phyloP scores from a whole-genome alignment of 2,329 filamentous ascomycete genomes.

The Myriosclerotinia scirpicola region DNA sequence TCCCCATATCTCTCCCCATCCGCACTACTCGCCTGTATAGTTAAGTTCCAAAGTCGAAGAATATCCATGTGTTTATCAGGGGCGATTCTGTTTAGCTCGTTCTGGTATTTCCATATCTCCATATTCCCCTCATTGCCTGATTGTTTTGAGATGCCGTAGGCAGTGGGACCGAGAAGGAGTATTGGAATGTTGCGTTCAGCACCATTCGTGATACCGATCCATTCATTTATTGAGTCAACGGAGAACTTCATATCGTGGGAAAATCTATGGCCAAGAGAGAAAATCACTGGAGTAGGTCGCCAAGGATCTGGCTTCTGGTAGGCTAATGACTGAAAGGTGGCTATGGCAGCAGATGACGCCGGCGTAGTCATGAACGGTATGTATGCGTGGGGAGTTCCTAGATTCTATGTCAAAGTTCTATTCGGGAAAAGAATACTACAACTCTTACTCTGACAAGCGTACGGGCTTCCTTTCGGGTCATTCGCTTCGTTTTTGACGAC shows the following conservation, averaged over 20 bases:
- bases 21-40: constrained; percentile 43
- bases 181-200: constrained; percentile 45
- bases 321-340: constrained; percentile 41
- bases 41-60: constrained; percentile 47
- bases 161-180: constrained; percentile 46
- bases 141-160: constrained; percentile 26
- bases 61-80: constrained; percentile 43
- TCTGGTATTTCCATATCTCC: constrained; percentile 43
- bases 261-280: constrained; percentile 40
- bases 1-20: constrained; percentile 45
- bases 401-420: not conserved
- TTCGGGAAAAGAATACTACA: not conserved
- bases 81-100: constrained; percentile 41
- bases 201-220: constrained; percentile 41
- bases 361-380: constrained; percentile 41
- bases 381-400: constrained; percentile 43
- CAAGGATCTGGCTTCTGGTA: constrained; percentile 38
- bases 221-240: constrained; percentile 44
- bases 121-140: constrained; percentile 22
- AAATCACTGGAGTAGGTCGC: constrained; percentile 46
- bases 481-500: constrained; percentile 29
- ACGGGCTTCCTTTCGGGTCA: constrained; percentile 25
- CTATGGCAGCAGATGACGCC: constrained; percentile 35
- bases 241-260: constrained; percentile 39
- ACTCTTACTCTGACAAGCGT: constrained; percentile 30